These are phyloP conservation scores for Candida maltosa DNA, from an alignment of 805 yeast species.

Conservation along the genomic window DNA sequence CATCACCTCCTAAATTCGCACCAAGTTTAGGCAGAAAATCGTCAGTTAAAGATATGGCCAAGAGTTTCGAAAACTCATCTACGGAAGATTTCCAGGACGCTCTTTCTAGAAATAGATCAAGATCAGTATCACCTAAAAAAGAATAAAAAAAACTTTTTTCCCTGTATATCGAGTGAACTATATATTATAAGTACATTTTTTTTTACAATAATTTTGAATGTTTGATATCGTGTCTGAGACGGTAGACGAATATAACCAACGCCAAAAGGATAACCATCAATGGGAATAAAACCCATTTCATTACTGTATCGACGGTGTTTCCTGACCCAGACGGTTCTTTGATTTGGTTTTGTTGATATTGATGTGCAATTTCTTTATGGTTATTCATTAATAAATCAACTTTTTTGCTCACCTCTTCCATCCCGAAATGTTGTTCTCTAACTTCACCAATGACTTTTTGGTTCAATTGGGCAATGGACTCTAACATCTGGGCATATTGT, in stretches of 20 bases:
- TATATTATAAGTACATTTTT: neutral
- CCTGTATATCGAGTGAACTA: neutral
- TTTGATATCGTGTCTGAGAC: conserved; percentile 60
- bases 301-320: conserved; percentile 14
- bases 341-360: conserved; percentile 17
- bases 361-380: conserved; percentile 34
- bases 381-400: conserved; percentile 39
- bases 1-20: conserved; percentile 26
- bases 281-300: conserved; percentile 41
- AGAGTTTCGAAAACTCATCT: conserved; percentile 17
- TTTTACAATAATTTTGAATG: conserved; percentile 53
- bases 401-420: conserved; percentile 30
- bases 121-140: neutral
- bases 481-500: conserved; percentile 31
- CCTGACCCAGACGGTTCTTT: conserved; percentile 12
- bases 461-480: conserved; percentile 27
- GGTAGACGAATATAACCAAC: conserved; percentile 45
- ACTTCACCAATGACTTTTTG: conserved; percentile 40
- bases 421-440: conserved; percentile 34
- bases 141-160: neutral
- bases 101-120: neutral
- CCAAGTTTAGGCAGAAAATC: conserved; percentile 25
- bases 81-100: conserved; percentile 6
- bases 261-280: conserved; percentile 36
- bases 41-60: conserved; percentile 32